Base-by-base conservation (phyloP, 2,329 filamentous ascomycete species). In the Hymenoscyphus linearis region DNA sequence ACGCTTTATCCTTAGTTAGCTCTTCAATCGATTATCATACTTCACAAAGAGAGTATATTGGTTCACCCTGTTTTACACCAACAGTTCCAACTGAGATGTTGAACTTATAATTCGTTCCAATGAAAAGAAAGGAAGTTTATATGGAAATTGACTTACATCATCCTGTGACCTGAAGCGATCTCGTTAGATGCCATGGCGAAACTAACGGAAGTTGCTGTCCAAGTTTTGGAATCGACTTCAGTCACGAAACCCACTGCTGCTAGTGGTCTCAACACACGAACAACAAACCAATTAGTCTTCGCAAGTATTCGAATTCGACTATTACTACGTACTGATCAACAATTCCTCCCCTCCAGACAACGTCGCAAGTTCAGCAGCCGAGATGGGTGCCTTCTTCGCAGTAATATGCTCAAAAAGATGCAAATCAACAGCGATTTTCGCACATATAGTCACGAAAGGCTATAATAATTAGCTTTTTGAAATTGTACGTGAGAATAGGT, bases 341-440 rank as follows among this genome's bases (percentile, higher is more conserved):
- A 62, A 47, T 36, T 64, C 60, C n/a, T 64, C 54, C 4, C 25
- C 60, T 44, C 57, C 54, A 25, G 62, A 57, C n/a, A 58, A 27
- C 25, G 26, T 26, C 26, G 62, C 62, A 4, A 64, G 44, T 13
- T 64, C 57, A 6, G 31, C 10, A 4, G 60, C 54, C 9, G 62
- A 34, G 22, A 64, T 60, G 5, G 31, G 18, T 14, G 53, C 47
- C 13, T 55, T 18, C 9, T 55, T 12, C 2, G 55, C 55, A 26
- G 55, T 55, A 22, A 63, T 58, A 25, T 60, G 53, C 18, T 61
- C 36, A 56, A 63, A 63, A 3, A 63, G 34, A 31, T 63, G 60
- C 52, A 63, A 53, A 47, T 57, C 55, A 25, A 64, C 60, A n/a
- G 62, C 60, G 55, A 64, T 57, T 52, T 52, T 52, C 36, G 58